phyloP scores from a whole-genome alignment of 305 asterid genomes.

The Ajuga reptans region DNA sequence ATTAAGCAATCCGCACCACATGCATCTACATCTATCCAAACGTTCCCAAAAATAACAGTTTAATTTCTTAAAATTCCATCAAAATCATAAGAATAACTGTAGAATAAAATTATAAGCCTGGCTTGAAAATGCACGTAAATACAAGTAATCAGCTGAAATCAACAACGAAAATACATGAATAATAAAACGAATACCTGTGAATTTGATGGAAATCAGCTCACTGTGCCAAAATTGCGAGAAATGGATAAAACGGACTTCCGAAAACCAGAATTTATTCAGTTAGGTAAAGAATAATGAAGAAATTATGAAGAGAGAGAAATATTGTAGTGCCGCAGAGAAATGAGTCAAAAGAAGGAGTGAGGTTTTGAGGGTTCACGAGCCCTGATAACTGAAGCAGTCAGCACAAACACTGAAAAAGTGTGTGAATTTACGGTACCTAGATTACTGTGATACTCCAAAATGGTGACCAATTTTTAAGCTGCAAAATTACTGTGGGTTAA shows the following conservation, averaged over 20 bases:
- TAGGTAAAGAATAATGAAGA: neutral
- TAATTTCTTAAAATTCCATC: neutral
- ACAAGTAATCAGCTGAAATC: neutral
- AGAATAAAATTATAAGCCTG: neutral
- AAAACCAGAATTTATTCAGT: neutral
- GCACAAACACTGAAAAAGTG: neutral
- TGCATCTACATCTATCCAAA: neutral
- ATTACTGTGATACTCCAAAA: too few relatives aligned
- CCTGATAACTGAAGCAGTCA: conserved; percentile 20
- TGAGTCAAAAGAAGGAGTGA: conserved; percentile 16
- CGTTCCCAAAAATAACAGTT: neutral
- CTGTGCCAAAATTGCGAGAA: neutral
- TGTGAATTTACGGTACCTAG: too few relatives aligned
- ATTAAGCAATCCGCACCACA: conserved; percentile 4
- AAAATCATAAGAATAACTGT: neutral
- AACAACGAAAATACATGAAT: neutral
- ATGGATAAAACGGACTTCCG: neutral
- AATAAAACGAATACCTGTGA: conserved; percentile 1
- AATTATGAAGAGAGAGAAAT: neutral
- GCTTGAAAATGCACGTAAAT: neutral
- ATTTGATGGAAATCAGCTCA: neutral
- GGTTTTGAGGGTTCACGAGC: conserved; percentile 23
- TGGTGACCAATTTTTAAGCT: too few relatives aligned
- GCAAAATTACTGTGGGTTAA: too few relatives aligned
- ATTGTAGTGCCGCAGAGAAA: neutral